A percentile compares a stretch with the other conserved stretches of the same genome.
Evolutionary conservation across 2,329 filamentous ascomycete species (phyloP).

Genomic region (Aspergillus ustus): DNA sequence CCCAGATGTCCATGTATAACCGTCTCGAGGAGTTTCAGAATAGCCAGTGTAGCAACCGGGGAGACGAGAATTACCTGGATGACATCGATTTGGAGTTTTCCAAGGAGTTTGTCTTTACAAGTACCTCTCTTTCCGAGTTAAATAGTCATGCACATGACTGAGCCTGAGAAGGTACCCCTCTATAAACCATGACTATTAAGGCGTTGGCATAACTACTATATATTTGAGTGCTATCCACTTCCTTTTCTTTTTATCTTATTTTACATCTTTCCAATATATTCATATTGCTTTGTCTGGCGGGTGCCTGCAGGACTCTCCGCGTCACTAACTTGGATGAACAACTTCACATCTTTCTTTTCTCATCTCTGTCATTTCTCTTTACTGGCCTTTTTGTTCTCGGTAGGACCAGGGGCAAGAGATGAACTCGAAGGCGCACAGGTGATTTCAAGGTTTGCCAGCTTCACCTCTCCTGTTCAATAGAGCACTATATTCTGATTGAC

Average conservation of each 20-base stretch:
- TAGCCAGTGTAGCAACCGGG: slow-evolving; percentile 14
- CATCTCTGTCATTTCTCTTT: neutral
- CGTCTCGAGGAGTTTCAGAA: slow-evolving; percentile 16
- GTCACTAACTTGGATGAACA: neutral
- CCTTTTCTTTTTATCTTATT: neutral
- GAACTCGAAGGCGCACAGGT: neutral
- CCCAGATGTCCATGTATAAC: slow-evolving; percentile 17
- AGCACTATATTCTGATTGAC: neutral
- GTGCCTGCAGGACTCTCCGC: slow-evolving; percentile 8
- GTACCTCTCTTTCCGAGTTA: slow-evolving; percentile 34
- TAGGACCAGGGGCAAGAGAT: neutral
- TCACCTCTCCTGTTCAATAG: neutral
- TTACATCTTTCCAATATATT: neutral
- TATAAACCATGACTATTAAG: neutral
- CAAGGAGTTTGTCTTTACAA: slow-evolving; percentile 41
- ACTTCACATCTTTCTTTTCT: neutral
- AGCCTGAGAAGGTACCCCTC: neutral
- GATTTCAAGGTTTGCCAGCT: neutral
- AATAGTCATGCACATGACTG: slow-evolving; percentile 20
- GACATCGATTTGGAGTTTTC: slow-evolving; percentile 41
- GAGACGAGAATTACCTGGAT: slow-evolving; percentile 31
- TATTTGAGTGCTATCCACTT: neutral
- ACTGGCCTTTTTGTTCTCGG: neutral
- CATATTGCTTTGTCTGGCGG: slow-evolving; percentile 11
- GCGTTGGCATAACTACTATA: neutral